These are phyloP conservation scores for Calonectria hawksworthii DNA, from an alignment of 2,329 filamentous ascomycete species.

Conservation along the genomic window DNA sequence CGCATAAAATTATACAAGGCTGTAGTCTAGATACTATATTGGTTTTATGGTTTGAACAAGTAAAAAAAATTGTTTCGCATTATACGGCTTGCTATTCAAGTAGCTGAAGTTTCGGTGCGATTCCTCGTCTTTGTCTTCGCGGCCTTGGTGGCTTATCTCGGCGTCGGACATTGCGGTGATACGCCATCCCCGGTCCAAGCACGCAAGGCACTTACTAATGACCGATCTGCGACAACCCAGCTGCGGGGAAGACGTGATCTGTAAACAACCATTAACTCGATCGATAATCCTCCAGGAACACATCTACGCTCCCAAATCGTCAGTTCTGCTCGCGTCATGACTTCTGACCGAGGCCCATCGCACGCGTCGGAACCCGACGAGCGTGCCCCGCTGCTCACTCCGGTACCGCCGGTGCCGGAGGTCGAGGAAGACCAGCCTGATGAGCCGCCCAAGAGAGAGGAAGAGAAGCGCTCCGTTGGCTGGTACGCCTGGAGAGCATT, in stretches of 20 bases:
- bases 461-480: conserved; percentile 17
- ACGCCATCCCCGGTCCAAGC: conserved; percentile 20
- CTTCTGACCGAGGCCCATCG: conserved; percentile 1
- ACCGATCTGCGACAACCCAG: not conserved
- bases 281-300: not conserved
- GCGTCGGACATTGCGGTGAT: conserved; percentile 19
- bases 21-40: not conserved
- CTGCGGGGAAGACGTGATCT: conserved; percentile 11
- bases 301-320: not conserved
- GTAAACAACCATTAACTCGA: not conserved
- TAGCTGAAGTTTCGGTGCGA: not conserved
- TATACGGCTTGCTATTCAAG: not conserved
- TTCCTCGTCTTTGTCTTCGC: not conserved
- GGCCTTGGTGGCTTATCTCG: not conserved
- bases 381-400: conserved; percentile 27
- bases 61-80: not conserved
- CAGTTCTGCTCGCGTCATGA: not conserved
- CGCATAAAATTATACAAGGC: not conserved
- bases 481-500: conserved; percentile 50
- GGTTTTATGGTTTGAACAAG: not conserved
- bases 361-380: conserved; percentile 10
- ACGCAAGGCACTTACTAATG: conserved; percentile 32
- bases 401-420: not conserved
- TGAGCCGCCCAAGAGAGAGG: conserved; percentile 6
- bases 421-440: conserved; percentile 8